Conservation (phyloP, 2,329 filamentous ascomycete genomes). For the Colletotrichum limetticola region DNA sequence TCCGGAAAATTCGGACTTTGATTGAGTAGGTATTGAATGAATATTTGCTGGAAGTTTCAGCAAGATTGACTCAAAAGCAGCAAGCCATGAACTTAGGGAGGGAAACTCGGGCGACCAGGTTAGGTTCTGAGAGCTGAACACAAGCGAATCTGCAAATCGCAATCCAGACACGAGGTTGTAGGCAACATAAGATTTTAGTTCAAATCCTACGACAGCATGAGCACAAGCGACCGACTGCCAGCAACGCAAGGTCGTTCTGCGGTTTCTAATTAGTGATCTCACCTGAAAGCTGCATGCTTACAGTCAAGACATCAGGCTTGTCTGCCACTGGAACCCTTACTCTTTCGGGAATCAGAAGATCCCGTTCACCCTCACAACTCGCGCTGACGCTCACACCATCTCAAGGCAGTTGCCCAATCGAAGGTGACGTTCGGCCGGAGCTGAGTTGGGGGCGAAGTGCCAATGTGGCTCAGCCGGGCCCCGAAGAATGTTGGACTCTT, state of each 20-base stretch:
- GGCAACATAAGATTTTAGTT: neutral
- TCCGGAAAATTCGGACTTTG: too few species aligned
- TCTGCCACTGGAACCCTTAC: neutral
- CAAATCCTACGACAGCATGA: neutral
- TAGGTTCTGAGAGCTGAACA: neutral
- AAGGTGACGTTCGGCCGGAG: neutral
- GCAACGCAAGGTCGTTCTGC: too few species aligned
- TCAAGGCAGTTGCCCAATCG: neutral
- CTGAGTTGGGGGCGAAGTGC: neutral
- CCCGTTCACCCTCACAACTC: neutral
- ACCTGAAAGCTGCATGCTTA: neutral
- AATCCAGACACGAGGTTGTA: neutral
- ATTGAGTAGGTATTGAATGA: too few species aligned
- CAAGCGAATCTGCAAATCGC: neutral
- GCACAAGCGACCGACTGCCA: neutral
- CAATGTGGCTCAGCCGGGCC: neutral
- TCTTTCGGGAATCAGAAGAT: neutral
- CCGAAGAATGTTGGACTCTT: neutral
- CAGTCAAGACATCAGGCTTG: neutral
- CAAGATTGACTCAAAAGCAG: too few species aligned
- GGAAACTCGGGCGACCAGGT: too few species aligned
- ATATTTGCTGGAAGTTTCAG: too few species aligned
- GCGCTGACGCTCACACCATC: neutral
- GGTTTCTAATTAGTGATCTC: neutral
- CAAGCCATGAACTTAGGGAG: too few species aligned